phyloP scores from a whole-genome alignment of 495 filamentous ascomycete species.

The Ramalina peruviana region DNA sequence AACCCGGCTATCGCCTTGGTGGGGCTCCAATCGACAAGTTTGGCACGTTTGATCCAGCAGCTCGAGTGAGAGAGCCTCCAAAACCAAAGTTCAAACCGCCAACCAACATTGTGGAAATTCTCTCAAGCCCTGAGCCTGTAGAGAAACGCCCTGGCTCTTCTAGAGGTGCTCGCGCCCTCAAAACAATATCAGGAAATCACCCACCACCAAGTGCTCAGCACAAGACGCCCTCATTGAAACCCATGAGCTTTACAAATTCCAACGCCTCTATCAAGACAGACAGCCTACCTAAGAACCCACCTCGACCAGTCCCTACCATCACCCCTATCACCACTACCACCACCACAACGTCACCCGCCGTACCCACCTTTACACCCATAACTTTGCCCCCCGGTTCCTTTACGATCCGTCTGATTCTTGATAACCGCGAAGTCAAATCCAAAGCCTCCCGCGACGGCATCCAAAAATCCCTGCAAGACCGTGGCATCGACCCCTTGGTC shows the following conservation, averaged over 20 bases:
- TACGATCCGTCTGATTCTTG: conserved; percentile 59
- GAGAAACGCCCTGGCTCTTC: background rate
- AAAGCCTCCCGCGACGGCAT: conserved; percentile 70
- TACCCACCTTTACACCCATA: conserved; percentile 46
- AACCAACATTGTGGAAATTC: conserved; percentile 6
- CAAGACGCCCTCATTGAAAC: background rate
- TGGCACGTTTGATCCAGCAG: conserved; percentile 6
- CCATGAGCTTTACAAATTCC: background rate
- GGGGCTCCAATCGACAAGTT: conserved; percentile 8
- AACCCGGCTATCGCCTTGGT: conserved; percentile 6
- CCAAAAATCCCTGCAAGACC: conserved; percentile 52
- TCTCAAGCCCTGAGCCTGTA: conserved; percentile 12
- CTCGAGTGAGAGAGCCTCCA: background rate
- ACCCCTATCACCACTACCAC: background rate
- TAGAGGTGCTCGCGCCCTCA: background rate
- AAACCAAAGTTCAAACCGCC: background rate
- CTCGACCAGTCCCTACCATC: background rate
- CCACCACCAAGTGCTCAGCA: background rate
- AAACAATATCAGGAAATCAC: background rate
- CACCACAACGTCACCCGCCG: background rate
- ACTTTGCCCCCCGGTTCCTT: conserved; percentile 48
- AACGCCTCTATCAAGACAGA: background rate
- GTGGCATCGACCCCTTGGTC: conserved; percentile 50
- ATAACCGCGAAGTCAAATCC: conserved; percentile 66
- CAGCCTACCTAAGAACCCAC: background rate